Percentiles rank a stretch among this genome's conserved stretches.
Evolutionary conservation across 495 filamentous ascomycete species (phyloP).

Genomic region (Beverwykella pulmonaria): DNA sequence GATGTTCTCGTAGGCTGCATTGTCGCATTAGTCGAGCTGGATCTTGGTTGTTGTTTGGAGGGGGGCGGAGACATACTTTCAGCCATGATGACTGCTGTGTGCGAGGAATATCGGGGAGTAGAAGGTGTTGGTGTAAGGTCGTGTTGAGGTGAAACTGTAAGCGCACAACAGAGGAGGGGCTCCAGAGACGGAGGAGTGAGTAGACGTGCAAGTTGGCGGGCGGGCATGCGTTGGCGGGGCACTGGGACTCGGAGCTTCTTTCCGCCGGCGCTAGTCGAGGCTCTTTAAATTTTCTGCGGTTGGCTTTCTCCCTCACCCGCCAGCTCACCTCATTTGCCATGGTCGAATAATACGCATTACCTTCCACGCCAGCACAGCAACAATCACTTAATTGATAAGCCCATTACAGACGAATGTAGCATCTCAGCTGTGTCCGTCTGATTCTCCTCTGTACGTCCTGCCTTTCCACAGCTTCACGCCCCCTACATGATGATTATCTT

Average conservation of each 20-base stretch:
- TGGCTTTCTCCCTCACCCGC: background rate
- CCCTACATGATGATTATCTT: constrained; percentile 45
- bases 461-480: background rate
- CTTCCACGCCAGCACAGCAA: background rate
- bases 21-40: constrained; percentile 15
- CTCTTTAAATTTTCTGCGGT: constrained; percentile 1
- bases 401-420: background rate
- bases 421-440: background rate
- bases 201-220: background rate
- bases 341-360: background rate
- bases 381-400: background rate
- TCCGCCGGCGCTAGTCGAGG: background rate
- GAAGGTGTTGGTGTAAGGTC: background rate
- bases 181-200: background rate
- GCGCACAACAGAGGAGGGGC: background rate
- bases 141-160: background rate
- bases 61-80: constrained; percentile 3
- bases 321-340: background rate
- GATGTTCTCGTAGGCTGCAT: constrained; percentile 55
- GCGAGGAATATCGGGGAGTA: background rate
- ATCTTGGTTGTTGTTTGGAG: constrained; percentile 8
- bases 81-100: constrained; percentile 14
- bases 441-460: constrained; percentile 8
- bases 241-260: background rate
- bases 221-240: constrained; percentile 25